Base-by-base conservation (phyloP, 2,329 filamentous ascomycete species). In the Talaromyces sp. region DNA sequence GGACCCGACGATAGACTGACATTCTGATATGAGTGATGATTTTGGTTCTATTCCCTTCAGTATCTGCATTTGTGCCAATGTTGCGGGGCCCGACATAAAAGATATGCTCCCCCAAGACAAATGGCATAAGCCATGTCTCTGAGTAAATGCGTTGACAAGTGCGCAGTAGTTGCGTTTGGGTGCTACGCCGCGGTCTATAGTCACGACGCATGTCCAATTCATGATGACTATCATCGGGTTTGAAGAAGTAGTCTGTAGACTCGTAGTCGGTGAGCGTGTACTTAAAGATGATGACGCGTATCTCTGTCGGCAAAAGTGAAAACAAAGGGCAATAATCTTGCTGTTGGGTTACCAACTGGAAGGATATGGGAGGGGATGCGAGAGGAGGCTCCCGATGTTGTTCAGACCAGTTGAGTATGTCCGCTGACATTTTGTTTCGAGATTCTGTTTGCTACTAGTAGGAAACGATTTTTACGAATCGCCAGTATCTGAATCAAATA, bases 141-240 rank as follows among this genome's bases (percentile, higher is more conserved):
- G 2, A 70, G 70, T 8, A 67, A 40, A 61, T 80, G 73, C 0
- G 50, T 0, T 66, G 81, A 77, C 80, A 79, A 81, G 21, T 58
- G 69, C 77, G 78, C 81, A 73, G 79, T 82, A 64, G 83, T 81
- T 2, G 80, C 75, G 63, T 83, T 80, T 0, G 80, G 76, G 8
- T 42, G 1, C 7, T 23, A 11, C 54, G n/a, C 14, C 54, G 33
- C 21, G 54, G 54, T 28, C 33, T 57, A 21, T 31, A 57, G 54
- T 57, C 54, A 4, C 8, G 33, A 25, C 21, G 14, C 5, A 25
- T 25, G 7, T 23, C 12, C 4, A 25, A 4, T 12, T 40, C 7
- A 7, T 23, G 11, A 33, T 1, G 5, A 16, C 7, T 21, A 12
- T 23, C 12, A 4, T 9, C 23, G n/a, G 23, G 23, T 7, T n/a